Conservation (phyloP, 1,139 yeast species). For the Saccharomycopsis crataegensis region DNA sequence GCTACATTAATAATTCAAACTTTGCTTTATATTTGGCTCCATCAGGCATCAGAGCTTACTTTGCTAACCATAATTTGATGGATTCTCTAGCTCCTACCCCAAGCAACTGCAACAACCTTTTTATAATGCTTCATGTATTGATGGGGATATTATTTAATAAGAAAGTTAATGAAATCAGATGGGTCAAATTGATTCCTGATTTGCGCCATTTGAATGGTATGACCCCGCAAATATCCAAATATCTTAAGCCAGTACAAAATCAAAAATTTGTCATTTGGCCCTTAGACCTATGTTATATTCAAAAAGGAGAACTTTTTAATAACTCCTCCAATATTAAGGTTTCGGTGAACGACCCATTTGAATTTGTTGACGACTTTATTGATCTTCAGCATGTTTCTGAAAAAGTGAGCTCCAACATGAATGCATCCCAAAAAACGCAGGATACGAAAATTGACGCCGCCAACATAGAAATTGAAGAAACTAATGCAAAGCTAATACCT, state of each 20-base stretch:
- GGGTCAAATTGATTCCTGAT: conserved; percentile 67
- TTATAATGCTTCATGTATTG: conserved; percentile 42
- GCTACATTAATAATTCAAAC: conserved; percentile 24
- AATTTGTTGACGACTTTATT: conserved; percentile 9
- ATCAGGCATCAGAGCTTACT: conserved; percentile 64
- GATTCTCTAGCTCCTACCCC: conserved; percentile 46
- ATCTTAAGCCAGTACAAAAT: conserved; percentile 43
- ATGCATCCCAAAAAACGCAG: not conserved
- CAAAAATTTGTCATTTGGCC: conserved; percentile 67
- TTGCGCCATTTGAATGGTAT: conserved; percentile 60
- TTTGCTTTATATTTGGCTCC: conserved; percentile 64
- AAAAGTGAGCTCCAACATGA: not conserved
- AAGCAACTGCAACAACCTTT: conserved; percentile 40
- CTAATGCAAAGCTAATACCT: not conserved
- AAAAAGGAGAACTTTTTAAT: conserved; percentile 30
- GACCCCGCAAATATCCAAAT: conserved; percentile 56
- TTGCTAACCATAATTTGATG: conserved; percentile 38
- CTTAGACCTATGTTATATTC: conserved; percentile 52
- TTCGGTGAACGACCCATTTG: conserved; percentile 8
- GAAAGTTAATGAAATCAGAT: conserved; percentile 29
- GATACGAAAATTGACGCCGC: too few species aligned
- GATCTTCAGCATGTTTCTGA: conserved; percentile 3
- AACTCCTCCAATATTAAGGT: not conserved
- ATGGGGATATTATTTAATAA: conserved; percentile 41
- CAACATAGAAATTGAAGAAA: not conserved